Conservation (phyloP, 345 rosid species). For the Viola odorata region DNA sequence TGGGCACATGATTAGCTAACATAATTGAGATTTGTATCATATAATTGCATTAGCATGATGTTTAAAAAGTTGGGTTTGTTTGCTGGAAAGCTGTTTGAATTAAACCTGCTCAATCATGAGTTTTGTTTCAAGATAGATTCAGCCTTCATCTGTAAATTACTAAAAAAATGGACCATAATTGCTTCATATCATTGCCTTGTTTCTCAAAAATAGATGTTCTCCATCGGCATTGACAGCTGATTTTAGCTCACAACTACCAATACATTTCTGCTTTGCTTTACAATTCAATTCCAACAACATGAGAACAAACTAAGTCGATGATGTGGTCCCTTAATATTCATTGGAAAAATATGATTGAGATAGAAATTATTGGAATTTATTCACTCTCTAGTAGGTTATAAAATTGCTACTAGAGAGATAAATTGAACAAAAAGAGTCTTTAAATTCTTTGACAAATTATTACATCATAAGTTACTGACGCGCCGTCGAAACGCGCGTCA, state of each 20-base stretch:
- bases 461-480: too few species aligned
- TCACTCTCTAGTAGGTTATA: too few species aligned
- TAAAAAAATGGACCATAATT: background rate
- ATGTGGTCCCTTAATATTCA: conserved; percentile 12
- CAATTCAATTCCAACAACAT: too few species aligned
- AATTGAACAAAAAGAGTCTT: too few species aligned
- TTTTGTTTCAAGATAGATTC: conserved; percentile 4
- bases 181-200: conserved; percentile 13
- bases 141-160: too few species aligned
- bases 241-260: conserved; percentile 18
- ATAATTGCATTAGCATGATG: conserved; percentile 1
- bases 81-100: conserved; percentile 7
- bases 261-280: too few species aligned
- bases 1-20: conserved; percentile 13
- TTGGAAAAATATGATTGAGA: too few species aligned
- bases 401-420: too few species aligned
- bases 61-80: background rate
- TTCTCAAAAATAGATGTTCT: conserved; percentile 10
- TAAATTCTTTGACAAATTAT: too few species aligned
- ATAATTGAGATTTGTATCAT: conserved; percentile 1
- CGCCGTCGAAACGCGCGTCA: too few species aligned
- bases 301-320: background rate
- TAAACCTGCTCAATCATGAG: conserved; percentile 13
- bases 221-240: conserved; percentile 31
- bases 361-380: too few species aligned